Evolutionary conservation across 75 land plant genomes (phyloP), one percentile per base, ranked within the genome.

Genomic region (Chamaecyparis obtusa): DNA sequence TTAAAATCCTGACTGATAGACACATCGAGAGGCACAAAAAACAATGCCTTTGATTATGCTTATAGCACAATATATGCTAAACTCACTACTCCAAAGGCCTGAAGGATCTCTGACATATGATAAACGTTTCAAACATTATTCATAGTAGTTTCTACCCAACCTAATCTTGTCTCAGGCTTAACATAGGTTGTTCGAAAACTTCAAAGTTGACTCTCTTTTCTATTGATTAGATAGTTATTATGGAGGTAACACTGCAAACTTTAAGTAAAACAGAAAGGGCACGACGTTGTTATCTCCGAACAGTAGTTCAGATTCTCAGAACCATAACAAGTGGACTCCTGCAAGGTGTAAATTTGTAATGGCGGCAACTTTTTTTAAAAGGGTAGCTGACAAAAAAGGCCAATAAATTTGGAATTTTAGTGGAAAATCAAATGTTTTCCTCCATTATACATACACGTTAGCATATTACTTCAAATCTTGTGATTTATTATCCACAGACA

Each of bases 321-420:
- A 14, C 76, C 76, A 33, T 74, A 9, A 74, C 33, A 74, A 32
- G 76, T 74, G 76, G 76, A 74, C 16, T 74, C 13, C 76, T 74
- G 76, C 76, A 74, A 74, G 76, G 37, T 74, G 76, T 74, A 74
- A 74, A 13, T 32, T 9, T 74, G 76, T 33, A 74, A 74, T 74
- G 76, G 76, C 16, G 33, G 76, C 11, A 74, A 74, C 76, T 74
- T 74, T 74, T n/a, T 74, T 33, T 15, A 33, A 74, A 74, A 11
- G 36, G 36, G 11, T 10, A 24, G 37, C 36, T 33, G 36, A 13
- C 76, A 74, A 74, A 33, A 74, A 32, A 33, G 36, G 15, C 76
- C 33, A 51, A 51, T 74, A 36, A 33, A 74, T 32, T 74, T 30
- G 76, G 10, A 74, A 74, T 30, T 33, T 36, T 36, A 74, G 76